Evolutionary conservation across 179 eudicot species (phyloP), one percentile per base, ranked within the genome.

Genomic region (Beta macrorhiza): DNA sequence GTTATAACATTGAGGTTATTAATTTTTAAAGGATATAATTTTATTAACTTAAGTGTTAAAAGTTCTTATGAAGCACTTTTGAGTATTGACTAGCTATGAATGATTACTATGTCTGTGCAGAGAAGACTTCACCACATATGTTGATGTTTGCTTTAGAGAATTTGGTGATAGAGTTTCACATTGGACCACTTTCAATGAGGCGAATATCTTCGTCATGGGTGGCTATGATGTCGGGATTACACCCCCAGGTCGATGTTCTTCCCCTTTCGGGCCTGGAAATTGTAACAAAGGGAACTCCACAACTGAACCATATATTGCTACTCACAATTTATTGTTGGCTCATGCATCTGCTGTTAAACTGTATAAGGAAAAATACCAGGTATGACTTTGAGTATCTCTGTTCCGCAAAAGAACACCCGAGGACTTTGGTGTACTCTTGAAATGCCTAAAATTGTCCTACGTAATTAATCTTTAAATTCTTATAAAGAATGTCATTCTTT

Each of bases 81-180:
- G 32, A 29, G 32, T 29, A 0, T 29, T 29, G 32, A 29, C 32
- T 29, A 29, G 32, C 1, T 29, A 29, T 29, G 32, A 29, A 29
- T 29, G 32, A 72, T 72, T 20, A 49, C 7, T 0, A 10, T 17
- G 32, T 49, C 12, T 19, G 49, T 47, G 75, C 75, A 72, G 75
- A 72, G 75, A 72, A 49, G 75, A 72, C 22, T 72, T 20, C 17
- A 72, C 75, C 22, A 9, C 59, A 51, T 72, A 72, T 1, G 75
- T 25, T 5, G 75, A 72, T 51, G 75, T 72, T 72, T 72, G 75
- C 59, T 72, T 72, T 51, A 72, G 75, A 49, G 75, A 72, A 72
- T 72, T 72, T 72, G 75, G 75, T 47, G 75, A 72, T 51, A 72
- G 75, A 19, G 59, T 72, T 51, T 19, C 42, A 6, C 15, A 72